Conservation (phyloP, 257 asterid species). For the Gentiana macrophylla region DNA sequence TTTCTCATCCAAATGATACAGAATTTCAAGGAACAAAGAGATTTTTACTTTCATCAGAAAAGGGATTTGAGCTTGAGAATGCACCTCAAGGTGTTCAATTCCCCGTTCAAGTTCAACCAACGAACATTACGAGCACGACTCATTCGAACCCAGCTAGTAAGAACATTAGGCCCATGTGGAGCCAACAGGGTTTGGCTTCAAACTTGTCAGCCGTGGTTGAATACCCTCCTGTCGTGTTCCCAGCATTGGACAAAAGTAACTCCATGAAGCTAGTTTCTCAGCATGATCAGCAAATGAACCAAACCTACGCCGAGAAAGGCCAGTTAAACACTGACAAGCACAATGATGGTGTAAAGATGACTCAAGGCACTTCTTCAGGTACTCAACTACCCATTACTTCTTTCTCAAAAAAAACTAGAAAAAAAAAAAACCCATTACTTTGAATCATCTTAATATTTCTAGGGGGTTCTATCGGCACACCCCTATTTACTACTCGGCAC, state of each 20-base stretch:
- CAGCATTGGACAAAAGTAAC: constrained; percentile 68
- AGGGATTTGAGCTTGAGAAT: constrained; percentile 44
- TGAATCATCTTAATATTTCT: no score
- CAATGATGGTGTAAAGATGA: constrained; percentile 44
- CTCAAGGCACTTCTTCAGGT: constrained; percentile 45
- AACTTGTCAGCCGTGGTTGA: constrained; percentile 70
- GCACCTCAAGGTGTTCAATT: constrained; percentile 40
- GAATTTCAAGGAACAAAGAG: constrained; percentile 60
- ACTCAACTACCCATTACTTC: neutral
- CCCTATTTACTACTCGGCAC: no score
- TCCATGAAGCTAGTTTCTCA: constrained; percentile 41
- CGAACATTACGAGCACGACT: constrained; percentile 37
- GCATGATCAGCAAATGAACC: constrained; percentile 42
- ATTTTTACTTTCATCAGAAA: constrained; percentile 60
- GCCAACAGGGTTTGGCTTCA: constrained; percentile 40
- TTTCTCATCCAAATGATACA: constrained; percentile 41
- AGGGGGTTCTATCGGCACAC: no score
- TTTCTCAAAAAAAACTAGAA: no score
- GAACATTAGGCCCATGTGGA: constrained; percentile 29
- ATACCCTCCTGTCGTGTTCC: constrained; percentile 62
- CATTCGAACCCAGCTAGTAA: constrained; percentile 33
- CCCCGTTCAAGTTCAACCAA: constrained; percentile 23
- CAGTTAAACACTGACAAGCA: constrained; percentile 30
- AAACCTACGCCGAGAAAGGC: constrained; percentile 42
- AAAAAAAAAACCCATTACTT: no score